Conservation (phyloP, 352 stramenopile species). For the Blastocystis sp. region DNA sequence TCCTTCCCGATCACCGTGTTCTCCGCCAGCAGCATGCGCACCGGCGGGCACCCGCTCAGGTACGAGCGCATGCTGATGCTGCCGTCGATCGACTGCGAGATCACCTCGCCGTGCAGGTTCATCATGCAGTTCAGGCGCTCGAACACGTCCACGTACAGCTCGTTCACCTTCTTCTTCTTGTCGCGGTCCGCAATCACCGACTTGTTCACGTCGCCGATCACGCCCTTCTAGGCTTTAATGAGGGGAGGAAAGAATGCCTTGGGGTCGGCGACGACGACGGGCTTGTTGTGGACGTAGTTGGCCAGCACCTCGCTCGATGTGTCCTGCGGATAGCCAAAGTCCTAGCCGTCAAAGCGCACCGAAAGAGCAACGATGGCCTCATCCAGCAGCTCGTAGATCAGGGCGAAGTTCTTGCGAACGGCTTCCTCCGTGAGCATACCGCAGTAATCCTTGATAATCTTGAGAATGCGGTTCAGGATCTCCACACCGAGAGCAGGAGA, state of each 20-base stretch:
- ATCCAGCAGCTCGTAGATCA: constrained; percentile 97
- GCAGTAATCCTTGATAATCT: constrained; percentile 99
- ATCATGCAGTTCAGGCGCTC: constrained; percentile 96
- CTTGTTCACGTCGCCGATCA: constrained; percentile 71
- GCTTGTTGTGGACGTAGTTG: constrained; percentile 95
- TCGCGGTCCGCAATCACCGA: constrained; percentile 68
- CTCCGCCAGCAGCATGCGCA: constrained; percentile 91
- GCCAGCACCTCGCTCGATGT: constrained; percentile 94
- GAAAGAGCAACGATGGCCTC: constrained; percentile 75
- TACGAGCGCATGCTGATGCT: constrained; percentile 94
- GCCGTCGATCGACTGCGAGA: constrained; percentile 95
- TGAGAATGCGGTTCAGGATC: constrained; percentile 86
- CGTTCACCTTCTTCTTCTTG: constrained; percentile 84
- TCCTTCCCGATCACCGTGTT: constrained; percentile 84
- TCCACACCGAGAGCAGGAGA: constrained; percentile 91
- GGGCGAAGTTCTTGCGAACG: constrained; percentile 98
- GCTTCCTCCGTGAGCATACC: constrained; percentile 93
- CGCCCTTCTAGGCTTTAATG: constrained; percentile 4
- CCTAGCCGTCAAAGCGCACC: constrained; percentile 78
- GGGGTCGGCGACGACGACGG: constrained; percentile 76
- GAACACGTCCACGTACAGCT: constrained; percentile 98
- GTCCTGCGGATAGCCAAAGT: constrained; percentile 95
- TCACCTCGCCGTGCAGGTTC: constrained; percentile 88
- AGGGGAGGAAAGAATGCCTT: constrained; percentile 72
- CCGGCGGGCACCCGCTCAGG: constrained; percentile 91